Evolutionary conservation across 371 early-diverging fungal genomes (phyloP), one percentile per base, ranked within the genome.

Genomic region (Circinella umbellata): DNA sequence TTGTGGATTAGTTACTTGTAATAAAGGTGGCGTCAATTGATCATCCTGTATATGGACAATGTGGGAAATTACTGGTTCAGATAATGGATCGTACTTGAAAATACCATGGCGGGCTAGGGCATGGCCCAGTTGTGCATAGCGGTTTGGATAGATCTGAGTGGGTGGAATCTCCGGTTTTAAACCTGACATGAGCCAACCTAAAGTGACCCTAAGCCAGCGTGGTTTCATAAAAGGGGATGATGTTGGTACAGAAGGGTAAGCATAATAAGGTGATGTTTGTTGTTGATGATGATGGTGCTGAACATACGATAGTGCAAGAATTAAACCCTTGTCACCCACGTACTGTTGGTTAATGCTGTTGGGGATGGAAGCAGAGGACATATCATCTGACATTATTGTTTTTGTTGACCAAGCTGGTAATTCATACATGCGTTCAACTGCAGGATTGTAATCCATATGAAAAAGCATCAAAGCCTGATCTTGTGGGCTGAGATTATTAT

Each of bases 291-390:
- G 9, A 9, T 6, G 42, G 6, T 57, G 61, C n/a, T 68, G 64
- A 5, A 68, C 63, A 36, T 84, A 81, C 4, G 73, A 71, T 54
- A 81, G 57, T 17, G 71, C 60, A 17, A 84, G 59, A 36, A 84
- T 75, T 66, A 84, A 38, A 18, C 76, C 73, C 57, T 75, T 75
- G 71, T 84, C 84, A n/a, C 84, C 84, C 11, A 84, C 73, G 66
- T 76, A 84, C 34, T 62, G 63, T 10, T 62, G 27, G 2, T 27
- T 27, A 27, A 27, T 27, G 42, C 11, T 42, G 42, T 42, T 42
- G 42, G 11, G 6, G 42, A 9, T 42, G 42, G 11, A 11, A 42
- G 42, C 42, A 42, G 42, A 42, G 1, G 42, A 42, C 42, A 42
- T 42, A 11, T 17, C 51, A 51, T 51, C 51, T 51, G 6, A 51